Conservation (phyloP, 257 asterid species). For the Gardenia jasminoides region DNA sequence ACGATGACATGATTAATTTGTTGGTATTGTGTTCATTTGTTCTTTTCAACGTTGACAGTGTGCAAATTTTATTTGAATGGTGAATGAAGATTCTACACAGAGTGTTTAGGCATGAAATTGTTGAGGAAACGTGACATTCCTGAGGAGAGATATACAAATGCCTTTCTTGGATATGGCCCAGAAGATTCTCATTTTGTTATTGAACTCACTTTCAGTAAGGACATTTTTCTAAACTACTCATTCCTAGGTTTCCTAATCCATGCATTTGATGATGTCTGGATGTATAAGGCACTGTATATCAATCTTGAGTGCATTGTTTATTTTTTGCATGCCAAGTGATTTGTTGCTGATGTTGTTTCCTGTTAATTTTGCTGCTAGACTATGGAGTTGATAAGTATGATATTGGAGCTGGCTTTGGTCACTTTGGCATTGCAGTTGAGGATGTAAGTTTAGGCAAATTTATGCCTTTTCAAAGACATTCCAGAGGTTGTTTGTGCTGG, state of each 20-base stretch:
- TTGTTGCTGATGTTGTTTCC: slow-evolving; percentile 17
- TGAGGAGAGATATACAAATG: slow-evolving; percentile 94
- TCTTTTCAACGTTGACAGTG: slow-evolving; percentile 12
- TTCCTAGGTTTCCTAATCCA: slow-evolving; percentile 7
- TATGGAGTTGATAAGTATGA: slow-evolving; percentile 94
- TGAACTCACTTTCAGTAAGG: slow-evolving; percentile 95
- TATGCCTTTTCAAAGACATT: not conserved
- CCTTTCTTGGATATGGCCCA: slow-evolving; percentile 97
- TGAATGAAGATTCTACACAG: slow-evolving; percentile 86
- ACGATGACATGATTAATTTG: slow-evolving; percentile 1
- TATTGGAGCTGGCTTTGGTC: slow-evolving; percentile 90
- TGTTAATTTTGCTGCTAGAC: slow-evolving; percentile 49
- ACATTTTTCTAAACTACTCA: slow-evolving; percentile 8
- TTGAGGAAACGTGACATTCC: slow-evolving; percentile 90
- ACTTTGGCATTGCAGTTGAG: slow-evolving; percentile 93
- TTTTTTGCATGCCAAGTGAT: slow-evolving; percentile 13
- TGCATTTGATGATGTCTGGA: slow-evolving; percentile 19
- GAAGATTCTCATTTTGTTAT: slow-evolving; percentile 97
- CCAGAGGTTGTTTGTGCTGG: not conserved
- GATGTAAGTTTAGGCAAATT: slow-evolving; percentile 66
- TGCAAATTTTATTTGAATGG: slow-evolving; percentile 17
- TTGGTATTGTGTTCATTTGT: slow-evolving; percentile 20
- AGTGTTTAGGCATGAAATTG: slow-evolving; percentile 96
- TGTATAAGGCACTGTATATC: slow-evolving; percentile 11
- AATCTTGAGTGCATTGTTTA: not conserved